Conservation (phyloP, 257 asterid genomes). For the Datura wrightii region DNA sequence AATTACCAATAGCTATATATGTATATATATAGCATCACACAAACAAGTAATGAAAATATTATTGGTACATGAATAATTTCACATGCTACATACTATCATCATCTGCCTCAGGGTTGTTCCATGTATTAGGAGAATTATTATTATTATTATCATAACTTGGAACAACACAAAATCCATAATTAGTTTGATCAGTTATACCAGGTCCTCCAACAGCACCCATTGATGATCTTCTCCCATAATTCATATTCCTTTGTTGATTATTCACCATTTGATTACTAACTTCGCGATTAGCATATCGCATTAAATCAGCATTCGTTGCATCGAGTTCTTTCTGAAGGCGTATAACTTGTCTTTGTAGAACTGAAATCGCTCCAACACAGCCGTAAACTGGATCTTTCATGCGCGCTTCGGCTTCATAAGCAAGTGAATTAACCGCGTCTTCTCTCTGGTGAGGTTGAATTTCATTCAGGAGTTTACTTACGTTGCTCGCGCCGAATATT, state of each 20-base stretch:
- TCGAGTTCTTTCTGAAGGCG: slow-evolving; percentile 70
- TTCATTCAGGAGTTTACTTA: slow-evolving; percentile 67
- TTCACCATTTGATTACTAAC: slow-evolving; percentile 18
- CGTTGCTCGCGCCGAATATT: slow-evolving; percentile 82
- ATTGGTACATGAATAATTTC: not conserved
- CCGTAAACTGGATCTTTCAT: slow-evolving; percentile 78
- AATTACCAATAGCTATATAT: not conserved
- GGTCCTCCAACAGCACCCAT: too few species aligned
- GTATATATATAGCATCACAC: not conserved
- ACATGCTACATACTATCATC: not conserved
- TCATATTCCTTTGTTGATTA: slow-evolving; percentile 24
- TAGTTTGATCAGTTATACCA: slow-evolving; percentile 37
- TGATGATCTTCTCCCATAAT: slow-evolving; percentile 30
- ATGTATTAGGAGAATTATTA: slow-evolving; percentile 26
- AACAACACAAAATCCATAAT: slow-evolving; percentile 27
- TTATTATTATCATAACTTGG: slow-evolving; percentile 30
- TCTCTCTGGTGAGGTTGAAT: slow-evolving; percentile 71
- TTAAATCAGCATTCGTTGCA: slow-evolving; percentile 67
- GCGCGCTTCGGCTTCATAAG: slow-evolving; percentile 84
- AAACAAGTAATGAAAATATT: not conserved
- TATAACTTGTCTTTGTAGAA: slow-evolving; percentile 65
- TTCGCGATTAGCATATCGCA: slow-evolving; percentile 48
- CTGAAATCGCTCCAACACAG: slow-evolving; percentile 78
- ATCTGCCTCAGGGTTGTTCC: slow-evolving; percentile 16
- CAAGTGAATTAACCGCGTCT: slow-evolving; percentile 77